Base-by-base conservation (phyloP, 139 green algal genomes). In the Desmodesmus armatus region DNA sequence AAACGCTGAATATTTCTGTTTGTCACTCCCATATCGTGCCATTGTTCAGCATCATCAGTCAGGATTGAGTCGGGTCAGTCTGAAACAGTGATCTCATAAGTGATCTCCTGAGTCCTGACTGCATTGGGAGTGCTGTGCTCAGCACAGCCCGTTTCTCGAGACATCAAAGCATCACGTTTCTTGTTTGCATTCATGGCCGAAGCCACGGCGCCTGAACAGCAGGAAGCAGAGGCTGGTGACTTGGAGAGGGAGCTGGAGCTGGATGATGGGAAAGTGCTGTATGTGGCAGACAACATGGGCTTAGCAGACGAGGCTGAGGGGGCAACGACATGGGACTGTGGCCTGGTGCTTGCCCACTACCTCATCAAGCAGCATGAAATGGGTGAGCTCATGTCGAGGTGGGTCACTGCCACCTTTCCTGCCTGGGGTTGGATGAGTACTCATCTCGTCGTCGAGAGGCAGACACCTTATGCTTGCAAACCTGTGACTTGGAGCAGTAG, bases 331-430 rank as follows among this genome's bases (percentile, higher is more conserved):
- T 82, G 75, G 75, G 75, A 82, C 29, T 41, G 23, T n/a, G 75
- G 25, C 13, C 53, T 82, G 17, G 75, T 82, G 19, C 53, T 82
- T 6, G 60, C 27, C 23, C 21, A 82, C 51, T 82, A 51, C 23
- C 75, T 82, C 29, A 62, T 71, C 21, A 82, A 82, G 44, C 75
- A 82, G 35, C 33, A 37, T 5, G 53, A 82, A 35, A 23, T 82
- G 5, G 75, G 75, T 27, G n/a, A 4, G 13, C 15, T 75, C 13
- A 53, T n/a, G 51, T 27, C 13, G 15, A 62, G 51, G 51, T 17
- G 51, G 15, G 51, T 62, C 51, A 62, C 51, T 17, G 51, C 51
- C 15, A 17, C 51, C 51, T 27, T 62, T 13, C 51, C 51, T 17
- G 51, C 15, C 15, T 62, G 13, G 51, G 15, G 51, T 17, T 17